phyloP scores from a whole-genome alignment of 352 stramenopile species.

The Phytophthora pini region DNA sequence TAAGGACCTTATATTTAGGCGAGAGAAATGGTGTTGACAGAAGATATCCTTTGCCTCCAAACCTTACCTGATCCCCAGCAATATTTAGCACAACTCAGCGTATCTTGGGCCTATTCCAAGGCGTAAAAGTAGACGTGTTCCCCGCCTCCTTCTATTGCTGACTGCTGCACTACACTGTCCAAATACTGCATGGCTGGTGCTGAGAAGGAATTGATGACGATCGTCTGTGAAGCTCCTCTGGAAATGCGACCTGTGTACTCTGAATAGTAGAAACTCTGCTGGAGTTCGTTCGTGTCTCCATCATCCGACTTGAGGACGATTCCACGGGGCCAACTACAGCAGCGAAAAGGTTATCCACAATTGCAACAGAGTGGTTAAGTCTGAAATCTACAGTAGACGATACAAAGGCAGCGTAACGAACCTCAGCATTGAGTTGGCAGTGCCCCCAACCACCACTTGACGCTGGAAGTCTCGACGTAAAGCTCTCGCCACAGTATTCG shows the following conservation, averaged over 20 bases:
- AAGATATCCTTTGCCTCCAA: neutral
- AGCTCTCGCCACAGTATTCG: slow-evolving; percentile 63
- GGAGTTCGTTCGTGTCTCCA: slow-evolving; percentile 36
- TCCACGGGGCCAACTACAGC: slow-evolving; percentile 61
- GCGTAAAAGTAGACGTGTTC: slow-evolving; percentile 37
- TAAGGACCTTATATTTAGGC: neutral
- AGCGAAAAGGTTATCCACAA: slow-evolving; percentile 6
- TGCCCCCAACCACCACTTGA: slow-evolving; percentile 58
- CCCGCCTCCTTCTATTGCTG: slow-evolving; percentile 24
- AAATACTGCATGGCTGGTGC: slow-evolving; percentile 63
- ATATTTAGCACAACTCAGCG: slow-evolving; percentile 3
- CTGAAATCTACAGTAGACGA: neutral
- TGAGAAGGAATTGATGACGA: slow-evolving; percentile 57
- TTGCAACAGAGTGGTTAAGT: neutral
- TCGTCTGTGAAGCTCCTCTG: slow-evolving; percentile 22
- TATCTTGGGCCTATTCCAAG: slow-evolving; percentile 23
- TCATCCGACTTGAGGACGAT: slow-evolving; percentile 52
- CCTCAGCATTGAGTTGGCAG: slow-evolving; percentile 61
- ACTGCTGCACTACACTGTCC: slow-evolving; percentile 57
- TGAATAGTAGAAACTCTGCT: slow-evolving; percentile 55
- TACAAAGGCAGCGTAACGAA: slow-evolving; percentile 8
- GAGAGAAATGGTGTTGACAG: neutral
- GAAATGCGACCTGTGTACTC: slow-evolving; percentile 75
- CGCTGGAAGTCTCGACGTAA: slow-evolving; percentile 49
- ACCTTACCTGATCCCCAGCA: slow-evolving; percentile 9